Conservation (phyloP, 2,329 filamentous ascomycete genomes). For the Colletotrichum limetticola region DNA sequence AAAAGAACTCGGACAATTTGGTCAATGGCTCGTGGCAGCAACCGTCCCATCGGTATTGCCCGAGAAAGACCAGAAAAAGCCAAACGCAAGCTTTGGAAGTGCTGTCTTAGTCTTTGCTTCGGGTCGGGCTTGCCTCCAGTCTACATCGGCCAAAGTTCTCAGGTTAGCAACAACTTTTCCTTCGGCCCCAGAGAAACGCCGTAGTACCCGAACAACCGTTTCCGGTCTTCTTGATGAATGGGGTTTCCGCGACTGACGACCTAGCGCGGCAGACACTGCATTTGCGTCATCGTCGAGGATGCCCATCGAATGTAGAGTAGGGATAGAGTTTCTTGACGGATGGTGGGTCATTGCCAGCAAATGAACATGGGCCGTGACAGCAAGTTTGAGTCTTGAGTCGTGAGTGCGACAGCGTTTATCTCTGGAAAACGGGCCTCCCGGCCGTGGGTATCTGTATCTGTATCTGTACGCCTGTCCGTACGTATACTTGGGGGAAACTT, state of each 20-base stretch:
- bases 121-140: slow-evolving; percentile 17
- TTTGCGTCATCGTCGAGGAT: neutral
- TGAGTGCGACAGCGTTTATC: neutral
- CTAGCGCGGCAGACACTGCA: neutral
- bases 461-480: neutral
- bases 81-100: slow-evolving; percentile 23
- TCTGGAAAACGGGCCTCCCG: neutral
- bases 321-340: neutral
- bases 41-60: slow-evolving; percentile 18
- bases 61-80: neutral
- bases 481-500: too few relatives aligned
- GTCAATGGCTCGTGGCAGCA: slow-evolving; percentile 10
- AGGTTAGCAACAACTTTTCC: slow-evolving; percentile 10
- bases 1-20: neutral
- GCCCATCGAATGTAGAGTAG: neutral
- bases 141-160: slow-evolving; percentile 8
- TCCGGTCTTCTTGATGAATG: slow-evolving; percentile 2
- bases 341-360: neutral
- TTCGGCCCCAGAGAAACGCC: slow-evolving; percentile 15
- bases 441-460: neutral
- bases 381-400: neutral
- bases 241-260: neutral
- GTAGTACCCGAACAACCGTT: slow-evolving; percentile 26
- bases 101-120: slow-evolving; percentile 27
- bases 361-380: neutral